Evolutionary conservation across 352 stramenopile genomes (phyloP), one percentile per base, ranked within the genome.

Genomic region (Phytophthora litchii): DNA sequence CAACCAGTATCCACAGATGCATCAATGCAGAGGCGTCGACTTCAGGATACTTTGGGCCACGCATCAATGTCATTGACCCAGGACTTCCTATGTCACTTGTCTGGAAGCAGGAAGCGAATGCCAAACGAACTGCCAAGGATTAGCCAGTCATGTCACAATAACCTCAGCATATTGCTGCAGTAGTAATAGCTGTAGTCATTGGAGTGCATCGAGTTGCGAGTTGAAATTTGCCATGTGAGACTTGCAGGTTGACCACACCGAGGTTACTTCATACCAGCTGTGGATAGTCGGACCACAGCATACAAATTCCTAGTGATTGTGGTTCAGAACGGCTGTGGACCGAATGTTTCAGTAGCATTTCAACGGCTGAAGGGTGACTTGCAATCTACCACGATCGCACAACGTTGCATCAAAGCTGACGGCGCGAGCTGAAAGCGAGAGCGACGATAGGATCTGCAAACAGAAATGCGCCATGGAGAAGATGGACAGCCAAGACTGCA

Each of bases 391-490:
- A 21, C 40, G n/a, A 47, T 53, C 29, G 21, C 43, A 60, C 52
- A 23, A 45, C 52, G 21, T 23, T 41, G 20, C 34, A 56, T 37
- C 23, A 35, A 23, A 25, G 16, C 35, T 23, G 37, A 34, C 32
- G 12, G 32, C 20, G 19, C 13, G 35, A 49, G 19, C 19, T 27
- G 23, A 27, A 27, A 27, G 23, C 47, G 3, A 43, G 20, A 58
- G 38, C 54, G 4, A 36, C 40, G 43, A 20, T n/a, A 35, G 19
- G 32, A 66, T 19, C 25, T 29, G 20, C 41, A 60, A 40, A 55
- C 49, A 60, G 25, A 66, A 60, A 60, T 60, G 57, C 54, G 54
- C 43, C 21, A 54, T 56, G 60, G 46, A 64, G 25, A 68, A 61
- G 61, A 66, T 66, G 49, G 56, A 43, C 61, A 48, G 41, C 17